Percentiles rank a stretch among this genome's conserved stretches.
phyloP scores from a whole-genome alignment of 2,329 filamentous ascomycete species.

The Elsinoe australis region DNA sequence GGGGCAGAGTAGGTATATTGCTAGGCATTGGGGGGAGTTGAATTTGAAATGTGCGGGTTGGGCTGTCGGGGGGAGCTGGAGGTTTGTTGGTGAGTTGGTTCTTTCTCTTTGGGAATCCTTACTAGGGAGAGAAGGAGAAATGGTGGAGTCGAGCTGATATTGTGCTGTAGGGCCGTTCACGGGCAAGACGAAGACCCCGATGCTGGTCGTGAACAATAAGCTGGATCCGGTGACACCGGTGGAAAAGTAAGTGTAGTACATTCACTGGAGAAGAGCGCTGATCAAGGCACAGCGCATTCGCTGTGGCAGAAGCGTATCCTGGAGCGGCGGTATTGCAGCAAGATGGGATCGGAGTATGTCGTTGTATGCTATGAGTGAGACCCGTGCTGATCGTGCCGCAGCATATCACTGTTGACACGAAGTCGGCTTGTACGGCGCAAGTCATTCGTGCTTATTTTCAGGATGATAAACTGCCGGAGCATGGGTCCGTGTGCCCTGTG shows the following conservation, averaged over 20 bases:
- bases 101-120: neutral
- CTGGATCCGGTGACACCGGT: slow-evolving; percentile 55
- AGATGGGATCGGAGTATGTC: slow-evolving; percentile 26
- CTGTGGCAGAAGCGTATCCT: slow-evolving; percentile 37
- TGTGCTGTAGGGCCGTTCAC: slow-evolving; percentile 20
- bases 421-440: slow-evolving; percentile 28
- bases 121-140: neutral
- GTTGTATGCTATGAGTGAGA: neutral
- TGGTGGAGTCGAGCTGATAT: too few relatives aligned
- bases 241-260: slow-evolving; percentile 19
- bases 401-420: neutral
- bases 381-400: too few relatives aligned
- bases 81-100: slow-evolving; percentile 23
- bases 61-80: slow-evolving; percentile 21
- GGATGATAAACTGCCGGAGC: slow-evolving; percentile 33
- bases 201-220: slow-evolving; percentile 51
- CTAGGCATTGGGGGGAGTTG: slow-evolving; percentile 32
- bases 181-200: slow-evolving; percentile 44
- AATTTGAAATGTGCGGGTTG: slow-evolving; percentile 31
- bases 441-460: slow-evolving; percentile 38
- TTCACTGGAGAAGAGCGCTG: too few relatives aligned
- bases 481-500: slow-evolving; percentile 31
- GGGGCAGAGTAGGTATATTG: slow-evolving; percentile 28
- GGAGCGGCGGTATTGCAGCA: slow-evolving; percentile 40
- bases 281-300: slow-evolving; percentile 39